phyloP scores from a whole-genome alignment of 352 stramenopile genomes.

The Globisporangium nunn region DNA sequence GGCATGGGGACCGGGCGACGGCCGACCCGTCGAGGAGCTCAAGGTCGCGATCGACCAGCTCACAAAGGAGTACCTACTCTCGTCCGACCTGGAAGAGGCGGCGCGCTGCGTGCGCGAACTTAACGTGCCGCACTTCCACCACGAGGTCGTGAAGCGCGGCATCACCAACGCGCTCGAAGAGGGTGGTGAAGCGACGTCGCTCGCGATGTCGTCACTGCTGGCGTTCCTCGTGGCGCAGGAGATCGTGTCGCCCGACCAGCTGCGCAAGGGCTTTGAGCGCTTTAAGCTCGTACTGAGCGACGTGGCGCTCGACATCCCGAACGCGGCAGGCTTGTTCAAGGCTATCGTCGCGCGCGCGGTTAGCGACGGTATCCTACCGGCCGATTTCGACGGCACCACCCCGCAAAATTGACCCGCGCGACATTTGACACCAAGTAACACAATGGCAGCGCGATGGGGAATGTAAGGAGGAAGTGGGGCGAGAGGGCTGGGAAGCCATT shows the following conservation, averaged over 20 bases:
- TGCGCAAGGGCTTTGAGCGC: slow-evolving; percentile 79
- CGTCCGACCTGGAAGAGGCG: slow-evolving; percentile 92
- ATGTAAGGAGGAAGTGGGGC: too few relatives aligned
- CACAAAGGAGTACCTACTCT: slow-evolving; percentile 95
- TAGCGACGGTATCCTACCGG: slow-evolving; percentile 35
- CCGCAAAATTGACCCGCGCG: slow-evolving; percentile 3
- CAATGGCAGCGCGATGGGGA: not conserved
- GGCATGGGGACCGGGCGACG: slow-evolving; percentile 95
- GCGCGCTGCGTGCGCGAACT: slow-evolving; percentile 91
- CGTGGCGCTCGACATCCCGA: slow-evolving; percentile 63
- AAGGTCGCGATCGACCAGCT: slow-evolving; percentile 94
- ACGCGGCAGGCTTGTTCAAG: slow-evolving; percentile 40
- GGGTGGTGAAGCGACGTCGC: slow-evolving; percentile 33
- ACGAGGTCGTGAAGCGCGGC: slow-evolving; percentile 92
- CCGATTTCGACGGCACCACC: slow-evolving; percentile 39
- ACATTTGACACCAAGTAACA: not conserved
- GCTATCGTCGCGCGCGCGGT: slow-evolving; percentile 31
- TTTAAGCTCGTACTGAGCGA: slow-evolving; percentile 65
- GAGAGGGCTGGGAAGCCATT: too few relatives aligned
- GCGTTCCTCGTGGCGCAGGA: slow-evolving; percentile 67
- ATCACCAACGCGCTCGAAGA: slow-evolving; percentile 53
- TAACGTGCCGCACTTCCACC: slow-evolving; percentile 94
- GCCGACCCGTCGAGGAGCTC: slow-evolving; percentile 86
- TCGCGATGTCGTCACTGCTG: slow-evolving; percentile 67
- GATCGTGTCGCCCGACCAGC: slow-evolving; percentile 45